Evolutionary conservation across 148 eudicot genomes (phyloP).

Genomic region (Rhododendron griersonianum): DNA sequence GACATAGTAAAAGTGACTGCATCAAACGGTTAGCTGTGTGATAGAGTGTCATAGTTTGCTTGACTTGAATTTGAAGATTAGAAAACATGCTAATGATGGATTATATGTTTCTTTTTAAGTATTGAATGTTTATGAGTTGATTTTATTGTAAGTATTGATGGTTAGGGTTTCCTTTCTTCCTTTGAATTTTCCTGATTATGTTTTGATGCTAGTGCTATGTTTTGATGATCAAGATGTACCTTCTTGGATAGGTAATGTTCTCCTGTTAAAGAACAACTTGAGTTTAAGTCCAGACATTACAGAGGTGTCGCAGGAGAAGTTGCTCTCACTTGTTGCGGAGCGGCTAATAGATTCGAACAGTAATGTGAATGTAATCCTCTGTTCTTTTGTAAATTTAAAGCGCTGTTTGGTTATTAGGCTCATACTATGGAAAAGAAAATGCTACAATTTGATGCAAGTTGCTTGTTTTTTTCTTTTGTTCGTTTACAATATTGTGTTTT

Average conservation of each 20-base stretch:
- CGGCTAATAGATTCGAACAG: slow-evolving; percentile 80
- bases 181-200: background rate
- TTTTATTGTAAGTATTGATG: background rate
- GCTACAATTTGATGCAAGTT: background rate
- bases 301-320: slow-evolving; percentile 90
- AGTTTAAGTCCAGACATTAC: slow-evolving; percentile 58
- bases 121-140: background rate
- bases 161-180: background rate
- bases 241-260: slow-evolving; percentile 66
- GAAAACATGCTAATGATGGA: background rate
- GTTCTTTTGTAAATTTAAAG: background rate
- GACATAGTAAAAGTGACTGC: background rate
- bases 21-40: background rate
- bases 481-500: background rate
- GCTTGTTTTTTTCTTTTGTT: background rate
- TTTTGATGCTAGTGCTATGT: background rate
- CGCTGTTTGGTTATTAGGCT: background rate
- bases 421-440: slow-evolving; percentile 2
- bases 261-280: slow-evolving; percentile 72
- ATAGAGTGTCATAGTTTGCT: background rate
- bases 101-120: background rate
- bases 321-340: slow-evolving; percentile 90
- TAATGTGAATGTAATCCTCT: slow-evolving; percentile 53
- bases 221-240: slow-evolving; percentile 8
- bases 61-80: background rate